These are phyloP conservation scores for Botryotinia calthae DNA, from an alignment of 2,329 filamentous ascomycete genomes.

Conservation along the genomic window DNA sequence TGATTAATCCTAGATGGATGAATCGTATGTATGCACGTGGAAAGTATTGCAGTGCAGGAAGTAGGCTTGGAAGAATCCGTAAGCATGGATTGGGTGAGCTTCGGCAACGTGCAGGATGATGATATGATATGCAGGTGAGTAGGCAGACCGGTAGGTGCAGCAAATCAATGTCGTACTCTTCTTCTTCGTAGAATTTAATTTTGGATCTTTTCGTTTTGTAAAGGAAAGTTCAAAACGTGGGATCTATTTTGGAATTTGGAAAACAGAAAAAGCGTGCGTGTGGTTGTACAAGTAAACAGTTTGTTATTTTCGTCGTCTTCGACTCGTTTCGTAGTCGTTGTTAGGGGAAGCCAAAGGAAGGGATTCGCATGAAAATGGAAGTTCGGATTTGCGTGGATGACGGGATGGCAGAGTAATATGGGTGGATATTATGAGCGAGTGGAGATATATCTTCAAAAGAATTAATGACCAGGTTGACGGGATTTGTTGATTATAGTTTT, in stretches of 20 bases:
- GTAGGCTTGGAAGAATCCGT: not conserved
- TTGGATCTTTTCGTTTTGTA: not conserved
- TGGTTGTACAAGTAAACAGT: not conserved
- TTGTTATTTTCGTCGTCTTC: not conserved
- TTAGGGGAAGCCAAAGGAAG: not conserved
- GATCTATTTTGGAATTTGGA: conserved; percentile 1
- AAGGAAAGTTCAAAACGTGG: not conserved
- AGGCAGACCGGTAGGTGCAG: conserved; percentile 7
- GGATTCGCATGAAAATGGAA: not conserved
- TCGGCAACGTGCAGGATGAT: conserved; percentile 10
- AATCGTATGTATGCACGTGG: not conserved
- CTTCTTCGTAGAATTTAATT: conserved; percentile 11
- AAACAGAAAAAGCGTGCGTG: not conserved
- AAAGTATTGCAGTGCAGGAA: conserved; percentile 4
- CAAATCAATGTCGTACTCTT: conserved; percentile 1
- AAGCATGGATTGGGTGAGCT: conserved; percentile 10
- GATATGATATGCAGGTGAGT: conserved; percentile 15
- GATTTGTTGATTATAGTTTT: not conserved
- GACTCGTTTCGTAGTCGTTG: not conserved
- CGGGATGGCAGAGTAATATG: not conserved
- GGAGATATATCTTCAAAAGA: not conserved
- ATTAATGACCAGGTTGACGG: not conserved
- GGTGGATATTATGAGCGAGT: not conserved
- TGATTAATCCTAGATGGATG: not conserved
- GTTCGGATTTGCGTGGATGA: not conserved